Evolutionary conservation across 768 basidiomycete species (phyloP).

Genomic region (Leucogyrophana mollusca): DNA sequence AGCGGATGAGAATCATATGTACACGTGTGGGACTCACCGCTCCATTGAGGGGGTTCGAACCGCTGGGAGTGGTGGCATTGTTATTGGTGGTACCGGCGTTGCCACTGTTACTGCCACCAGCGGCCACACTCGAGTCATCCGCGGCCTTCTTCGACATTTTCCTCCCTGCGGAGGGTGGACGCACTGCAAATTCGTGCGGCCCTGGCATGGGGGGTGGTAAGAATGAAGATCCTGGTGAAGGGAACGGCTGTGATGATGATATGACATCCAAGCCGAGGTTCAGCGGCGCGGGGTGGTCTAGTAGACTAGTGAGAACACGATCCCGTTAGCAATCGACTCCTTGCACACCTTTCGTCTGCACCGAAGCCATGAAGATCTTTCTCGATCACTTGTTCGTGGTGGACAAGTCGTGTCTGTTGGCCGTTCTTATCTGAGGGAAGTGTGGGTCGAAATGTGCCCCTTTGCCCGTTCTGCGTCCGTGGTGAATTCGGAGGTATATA

Average conservation of each 20-base stretch:
- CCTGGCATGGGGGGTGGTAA: conserved; percentile 66
- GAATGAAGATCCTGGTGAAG: conserved; percentile 67
- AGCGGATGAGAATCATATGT: conserved; percentile 20
- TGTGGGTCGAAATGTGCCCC: not conserved
- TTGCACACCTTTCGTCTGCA: conserved; percentile 7
- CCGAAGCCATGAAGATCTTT: conserved; percentile 3
- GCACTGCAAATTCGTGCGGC: conserved; percentile 65
- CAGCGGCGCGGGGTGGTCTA: conserved; percentile 4
- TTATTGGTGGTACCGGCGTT: conserved; percentile 1
- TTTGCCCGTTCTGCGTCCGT: conserved; percentile 4
- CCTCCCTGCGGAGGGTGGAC: conserved; percentile 33
- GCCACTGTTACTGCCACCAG: not conserved
- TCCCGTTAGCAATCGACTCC: not conserved
- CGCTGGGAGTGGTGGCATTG: conserved; percentile 10
- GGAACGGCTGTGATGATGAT: conserved; percentile 47
- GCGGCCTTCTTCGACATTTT: conserved; percentile 25
- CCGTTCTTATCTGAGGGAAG: conserved; percentile 1
- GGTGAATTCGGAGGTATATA: conserved; percentile 3
- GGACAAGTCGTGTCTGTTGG: not conserved
- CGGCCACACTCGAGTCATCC: conserved; percentile 4
- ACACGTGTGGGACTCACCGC: conserved; percentile 20
- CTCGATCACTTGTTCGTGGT: not conserved
- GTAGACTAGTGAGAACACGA: not conserved
- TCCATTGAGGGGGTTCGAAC: conserved; percentile 7
- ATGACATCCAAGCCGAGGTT: conserved; percentile 32